These are phyloP conservation scores for Jasminum sambac DNA, from an alignment of 257 asterid genomes.

Conservation along the genomic window DNA sequence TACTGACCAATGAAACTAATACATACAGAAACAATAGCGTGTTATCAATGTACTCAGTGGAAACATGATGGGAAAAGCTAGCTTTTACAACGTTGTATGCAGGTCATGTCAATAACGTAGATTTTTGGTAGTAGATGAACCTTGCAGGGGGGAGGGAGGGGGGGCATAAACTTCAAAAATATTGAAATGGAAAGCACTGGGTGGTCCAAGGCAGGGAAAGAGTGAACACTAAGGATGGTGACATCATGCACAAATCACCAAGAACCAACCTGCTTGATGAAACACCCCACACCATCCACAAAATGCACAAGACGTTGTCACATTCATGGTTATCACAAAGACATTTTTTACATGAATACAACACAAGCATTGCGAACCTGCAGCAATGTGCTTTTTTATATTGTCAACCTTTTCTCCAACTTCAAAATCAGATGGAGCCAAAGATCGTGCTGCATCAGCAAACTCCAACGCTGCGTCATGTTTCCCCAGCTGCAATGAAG, in stretches of 20 bases:
- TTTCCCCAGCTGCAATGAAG: slow-evolving; percentile 61
- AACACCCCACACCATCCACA: not conserved
- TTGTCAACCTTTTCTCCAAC: slow-evolving; percentile 62
- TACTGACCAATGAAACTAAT: slow-evolving; percentile 10
- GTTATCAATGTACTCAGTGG: not conserved
- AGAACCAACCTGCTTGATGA: not conserved
- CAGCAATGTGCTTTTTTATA: slow-evolving; percentile 56
- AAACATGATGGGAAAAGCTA: not conserved
- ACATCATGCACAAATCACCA: not conserved
- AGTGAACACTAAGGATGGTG: not conserved
- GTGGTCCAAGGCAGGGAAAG: slow-evolving; percentile 12
- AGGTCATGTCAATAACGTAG: slow-evolving; percentile 1
- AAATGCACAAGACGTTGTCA: not conserved
- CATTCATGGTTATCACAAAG: slow-evolving; percentile 6
- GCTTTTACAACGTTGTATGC: slow-evolving; percentile 10
- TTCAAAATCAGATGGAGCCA: slow-evolving; percentile 66
- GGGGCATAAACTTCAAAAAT: not conserved
- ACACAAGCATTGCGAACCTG: slow-evolving; percentile 55
- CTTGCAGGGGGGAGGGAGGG: not conserved
- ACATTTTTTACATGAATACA: slow-evolving; percentile 19
- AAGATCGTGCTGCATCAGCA: slow-evolving; percentile 69
- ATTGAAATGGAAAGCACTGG: slow-evolving; percentile 5
- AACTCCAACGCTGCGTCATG: slow-evolving; percentile 84
- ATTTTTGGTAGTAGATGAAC: slow-evolving; percentile 7
- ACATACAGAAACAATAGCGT: slow-evolving; percentile 6